Evolutionary conservation across 139 green algal genomes (phyloP).

Genomic region (Auxenochlorella pyrenoidosa): DNA sequence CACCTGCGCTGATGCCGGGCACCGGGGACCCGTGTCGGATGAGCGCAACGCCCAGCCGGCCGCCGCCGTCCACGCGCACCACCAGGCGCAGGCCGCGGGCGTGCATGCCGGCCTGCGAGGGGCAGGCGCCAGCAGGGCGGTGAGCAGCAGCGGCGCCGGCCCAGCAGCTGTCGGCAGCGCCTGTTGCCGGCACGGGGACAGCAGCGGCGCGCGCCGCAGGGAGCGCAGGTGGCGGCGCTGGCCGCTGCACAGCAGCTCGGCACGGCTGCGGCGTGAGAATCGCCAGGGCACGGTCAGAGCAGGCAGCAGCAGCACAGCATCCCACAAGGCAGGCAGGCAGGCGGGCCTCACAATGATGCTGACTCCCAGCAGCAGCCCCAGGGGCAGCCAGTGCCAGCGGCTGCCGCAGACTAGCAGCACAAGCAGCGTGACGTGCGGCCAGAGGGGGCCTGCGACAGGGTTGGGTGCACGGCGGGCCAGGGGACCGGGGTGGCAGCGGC

Average conservation of each 20-base stretch:
- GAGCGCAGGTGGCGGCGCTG: too few species aligned
- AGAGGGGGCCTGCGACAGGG: constrained; percentile 40
- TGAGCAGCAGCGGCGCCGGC: too few species aligned
- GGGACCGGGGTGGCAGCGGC: not conserved
- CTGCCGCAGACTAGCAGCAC: constrained; percentile 49
- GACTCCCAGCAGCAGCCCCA: constrained; percentile 29
- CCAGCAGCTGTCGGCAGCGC: too few species aligned
- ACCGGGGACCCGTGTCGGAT: constrained; percentile 46
- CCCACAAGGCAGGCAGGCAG: too few species aligned
- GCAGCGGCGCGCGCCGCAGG: too few species aligned
- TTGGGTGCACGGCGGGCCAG: too few species aligned
- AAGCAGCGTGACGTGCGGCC: constrained; percentile 51
- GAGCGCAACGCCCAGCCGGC: constrained; percentile 49
- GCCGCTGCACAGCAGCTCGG: too few species aligned
- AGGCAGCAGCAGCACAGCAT: too few species aligned
- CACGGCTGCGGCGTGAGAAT: too few species aligned
- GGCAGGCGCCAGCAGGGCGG: too few species aligned
- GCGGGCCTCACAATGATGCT: constrained; percentile 6
- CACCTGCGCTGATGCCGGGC: constrained; percentile 32
- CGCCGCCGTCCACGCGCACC: constrained; percentile 38
- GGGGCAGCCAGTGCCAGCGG: constrained; percentile 45
- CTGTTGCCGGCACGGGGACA: too few species aligned
- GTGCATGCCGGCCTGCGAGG: constrained; percentile 36
- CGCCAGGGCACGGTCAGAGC: too few species aligned
- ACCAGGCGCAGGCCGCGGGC: constrained; percentile 44